Base-by-base conservation (phyloP, 2,329 filamentous ascomycete genomes). In the Trichoderma breve region DNA sequence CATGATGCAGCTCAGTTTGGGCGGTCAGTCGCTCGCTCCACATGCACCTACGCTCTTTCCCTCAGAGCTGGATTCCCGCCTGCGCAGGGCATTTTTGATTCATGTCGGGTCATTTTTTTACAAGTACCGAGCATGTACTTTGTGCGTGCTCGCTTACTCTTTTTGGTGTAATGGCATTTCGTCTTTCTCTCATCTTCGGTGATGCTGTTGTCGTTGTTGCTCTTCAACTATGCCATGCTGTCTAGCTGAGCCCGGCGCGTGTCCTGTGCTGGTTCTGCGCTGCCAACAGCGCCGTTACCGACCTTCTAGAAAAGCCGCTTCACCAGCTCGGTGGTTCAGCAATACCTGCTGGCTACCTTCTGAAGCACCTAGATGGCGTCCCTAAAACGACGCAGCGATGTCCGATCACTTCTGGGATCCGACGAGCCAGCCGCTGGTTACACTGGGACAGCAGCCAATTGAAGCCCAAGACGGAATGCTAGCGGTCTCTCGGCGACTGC, bases 321-420 rank as follows among this genome's bases (percentile, higher is more conserved):
- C 68, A 60, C 69, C 57, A 69, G 74, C 71, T 66, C 67, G 75
- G 76, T 77, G 75, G 74, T 79, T 69, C 70, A 75, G 74, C 71
- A 71, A 77, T 78, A 78, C 77, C 74, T 77, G 64, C 74, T 18
- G 26, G 64, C 30, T 26, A 72, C 71, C 64, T 63, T 61, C 63
- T 64, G 39, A 53, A 61, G 36, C 28, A 21, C 62, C 70, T 36
- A 34, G 30, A 70, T 47, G 58, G 58, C 58, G 58, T 70, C 60
- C 69, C 64, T 61, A 28, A 51, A n/a, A 34, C 26, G 28, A 32
- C 51, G 11, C 47, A 55, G 51, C 51, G 51, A 18, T 28, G 26
- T 32, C 32, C 61, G 61, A 39, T 67, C 63, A 36, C 43, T 60
- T 18, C 32, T 32, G 34, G 39, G 36, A 30, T 26, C 57, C 43